Conservation (phyloP, 2,329 filamentous ascomycete genomes). For the Thermothelomyces thermophilus region DNA sequence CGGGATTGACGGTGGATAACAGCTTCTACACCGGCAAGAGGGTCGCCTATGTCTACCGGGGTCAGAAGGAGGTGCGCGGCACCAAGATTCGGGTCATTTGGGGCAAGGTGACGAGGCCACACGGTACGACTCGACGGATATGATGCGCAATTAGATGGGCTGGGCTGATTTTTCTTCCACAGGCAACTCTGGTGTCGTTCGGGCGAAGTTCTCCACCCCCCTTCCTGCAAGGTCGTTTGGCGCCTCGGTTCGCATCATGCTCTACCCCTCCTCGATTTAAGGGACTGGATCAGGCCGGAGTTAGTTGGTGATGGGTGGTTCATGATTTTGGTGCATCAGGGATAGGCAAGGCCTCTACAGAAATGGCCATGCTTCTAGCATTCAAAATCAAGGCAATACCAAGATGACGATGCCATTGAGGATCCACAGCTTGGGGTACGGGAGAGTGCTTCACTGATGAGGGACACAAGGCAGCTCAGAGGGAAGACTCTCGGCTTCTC, state of each 20-base stretch:
- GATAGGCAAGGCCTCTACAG: constrained; percentile 48
- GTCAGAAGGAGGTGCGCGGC: constrained; percentile 87
- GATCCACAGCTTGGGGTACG: constrained; percentile 24
- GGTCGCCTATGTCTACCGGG: constrained; percentile 97
- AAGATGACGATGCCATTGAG: constrained; percentile 28
- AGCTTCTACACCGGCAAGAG: constrained; percentile 98
- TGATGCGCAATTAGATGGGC: background rate
- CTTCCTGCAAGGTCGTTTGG: constrained; percentile 96
- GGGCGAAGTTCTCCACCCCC: constrained; percentile 94
- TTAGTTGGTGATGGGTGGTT: constrained; percentile 58
- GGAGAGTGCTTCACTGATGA: constrained; percentile 20
- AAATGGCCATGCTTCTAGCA: constrained; percentile 46
- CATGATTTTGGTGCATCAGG: constrained; percentile 53
- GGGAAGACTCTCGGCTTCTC: constrained; percentile 7
- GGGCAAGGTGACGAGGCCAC: constrained; percentile 94
- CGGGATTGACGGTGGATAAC: constrained; percentile 25
- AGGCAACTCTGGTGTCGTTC: constrained; percentile 98
- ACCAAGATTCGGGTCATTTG: constrained; percentile 99
- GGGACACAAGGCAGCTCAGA: constrained; percentile 15
- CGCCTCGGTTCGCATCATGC: constrained; percentile 92
- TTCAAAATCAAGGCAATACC: constrained; percentile 45
- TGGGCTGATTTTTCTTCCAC: constrained; percentile 10
- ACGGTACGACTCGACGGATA: constrained; percentile 55
- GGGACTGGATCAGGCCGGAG: constrained; percentile 41
- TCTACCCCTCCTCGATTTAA: constrained; percentile 97